Percentiles rank a stretch among this genome's conserved stretches.
These are phyloP conservation scores for Favolaschia claudopus DNA, from an alignment of 768 basidiomycete genomes.

Conservation along the genomic window DNA sequence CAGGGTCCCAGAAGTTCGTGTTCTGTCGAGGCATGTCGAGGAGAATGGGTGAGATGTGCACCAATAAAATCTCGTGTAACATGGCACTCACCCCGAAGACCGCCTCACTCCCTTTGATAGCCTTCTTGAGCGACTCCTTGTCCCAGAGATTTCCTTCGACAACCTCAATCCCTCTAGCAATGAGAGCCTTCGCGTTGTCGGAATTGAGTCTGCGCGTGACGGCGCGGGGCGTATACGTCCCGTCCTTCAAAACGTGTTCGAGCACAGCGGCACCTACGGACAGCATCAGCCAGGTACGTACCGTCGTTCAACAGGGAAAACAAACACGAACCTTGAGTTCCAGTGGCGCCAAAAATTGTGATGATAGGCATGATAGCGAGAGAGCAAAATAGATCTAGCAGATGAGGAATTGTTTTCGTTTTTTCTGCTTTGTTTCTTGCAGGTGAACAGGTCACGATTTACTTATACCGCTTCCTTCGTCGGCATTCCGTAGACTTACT, in stretches of 20 bases:
- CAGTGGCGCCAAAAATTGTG: not conserved
- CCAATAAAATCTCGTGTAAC: too few species aligned
- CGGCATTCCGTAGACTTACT: too few species aligned
- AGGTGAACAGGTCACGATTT: too few species aligned
- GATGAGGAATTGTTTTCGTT: too few species aligned
- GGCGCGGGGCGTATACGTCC: conserved; percentile 17
- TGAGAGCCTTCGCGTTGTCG: not conserved
- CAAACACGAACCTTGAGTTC: not conserved
- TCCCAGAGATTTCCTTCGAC: not conserved
- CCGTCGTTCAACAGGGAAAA: too few species aligned
- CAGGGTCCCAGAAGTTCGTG: conserved; percentile 15
- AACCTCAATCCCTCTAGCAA: not conserved
- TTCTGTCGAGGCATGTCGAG: not conserved
- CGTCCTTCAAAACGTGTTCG: conserved; percentile 10
- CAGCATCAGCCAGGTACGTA: too few species aligned
- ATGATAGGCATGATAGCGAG: not conserved
- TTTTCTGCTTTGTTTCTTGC: too few species aligned
- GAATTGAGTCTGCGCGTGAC: conserved; percentile 8
- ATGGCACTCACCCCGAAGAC: not conserved
- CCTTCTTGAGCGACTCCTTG: not conserved
- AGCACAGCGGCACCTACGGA: not conserved
- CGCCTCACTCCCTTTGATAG: conserved; percentile 7
- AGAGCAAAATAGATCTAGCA: too few species aligned
- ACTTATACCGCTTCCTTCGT: too few species aligned
- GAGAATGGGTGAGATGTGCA: too few species aligned